Evolutionary conservation across 2,329 filamentous ascomycete species (phyloP), one percentile per base, ranked within the genome.

Genomic region (Apiospora pterosperma): DNA sequence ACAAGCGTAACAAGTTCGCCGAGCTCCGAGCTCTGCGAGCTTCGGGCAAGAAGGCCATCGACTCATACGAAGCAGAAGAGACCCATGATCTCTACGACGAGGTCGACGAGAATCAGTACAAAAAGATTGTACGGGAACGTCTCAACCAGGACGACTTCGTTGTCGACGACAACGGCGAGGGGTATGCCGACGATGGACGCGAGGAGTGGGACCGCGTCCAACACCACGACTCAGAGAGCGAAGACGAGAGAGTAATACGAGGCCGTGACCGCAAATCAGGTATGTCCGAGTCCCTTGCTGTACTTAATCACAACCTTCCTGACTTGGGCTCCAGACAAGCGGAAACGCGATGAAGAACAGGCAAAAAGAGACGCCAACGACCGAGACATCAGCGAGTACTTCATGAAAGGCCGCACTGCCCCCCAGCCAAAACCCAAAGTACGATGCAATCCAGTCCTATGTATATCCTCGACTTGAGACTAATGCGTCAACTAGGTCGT

Each of bases 111-210:
- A 95, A 96, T 73, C 92, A 92, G 62, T 99, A 99, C 84, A 97
- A 97, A 82, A 96, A 96, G 77, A 90, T 98, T 69, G 93, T 99
- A 16, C 88, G 96, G 48, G 88, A 90, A 64, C 90, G 96, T 59
- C 84, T 99, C 62, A 92, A 98, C 74, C 85, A 97, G 73, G 96
- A 99, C 72, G 96, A 99, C 80, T 99, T 99, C 74, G 95, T 99
- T 62, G 94, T 99, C 66, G 96, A 98, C 81, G 96, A 99, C 80
- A 97, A 97, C 81, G 95, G 95, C 74, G 93, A 95, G 76, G 95
- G 96, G 41, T 99, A 99, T 74, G 95, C 93, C 69, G 95, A 98
- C 76, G 96, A 98, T 75, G 96, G 96, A 66, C 90, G 96, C 63
- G 94, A 97, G 79, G 96, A 98, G 72, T 95, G 95, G 94, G 89